Evolutionary conservation across 768 basidiomycete species (phyloP).

Genomic region (Cantharellus cinnabarinus): DNA sequence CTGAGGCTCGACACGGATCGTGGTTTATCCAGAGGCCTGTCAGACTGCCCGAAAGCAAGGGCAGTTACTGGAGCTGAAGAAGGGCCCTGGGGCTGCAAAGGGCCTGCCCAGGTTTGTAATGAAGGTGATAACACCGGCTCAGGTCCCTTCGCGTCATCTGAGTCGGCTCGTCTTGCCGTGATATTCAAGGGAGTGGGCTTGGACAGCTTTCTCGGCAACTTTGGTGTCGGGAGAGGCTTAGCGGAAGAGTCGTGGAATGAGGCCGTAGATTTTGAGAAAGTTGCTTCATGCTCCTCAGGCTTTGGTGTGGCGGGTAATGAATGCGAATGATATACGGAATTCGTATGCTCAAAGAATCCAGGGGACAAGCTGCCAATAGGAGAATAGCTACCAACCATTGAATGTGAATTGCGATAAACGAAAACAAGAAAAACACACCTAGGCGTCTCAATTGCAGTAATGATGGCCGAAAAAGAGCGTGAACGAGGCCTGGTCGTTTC

Average conservation of each 20-base stretch:
- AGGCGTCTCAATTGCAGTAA: not conserved
- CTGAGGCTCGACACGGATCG: too few species aligned
- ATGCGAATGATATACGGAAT: not conserved
- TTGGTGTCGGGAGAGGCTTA: not conserved
- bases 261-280: not conserved
- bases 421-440: not conserved
- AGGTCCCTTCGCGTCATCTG: not conserved
- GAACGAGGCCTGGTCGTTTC: constrained; percentile 34
- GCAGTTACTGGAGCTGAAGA: not conserved
- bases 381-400: not conserved
- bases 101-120: not conserved
- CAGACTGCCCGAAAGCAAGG: not conserved
- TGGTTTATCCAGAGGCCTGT: too few species aligned
- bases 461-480: constrained; percentile 54
- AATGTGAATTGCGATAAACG: not conserved
- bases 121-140: not conserved
- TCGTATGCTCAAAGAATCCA: not conserved
- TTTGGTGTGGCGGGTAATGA: not conserved
- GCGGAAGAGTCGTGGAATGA: not conserved
- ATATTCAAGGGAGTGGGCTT: not conserved
- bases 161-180: not conserved
- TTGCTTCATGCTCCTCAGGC: not conserved
- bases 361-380: not conserved
- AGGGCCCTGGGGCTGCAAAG: not conserved
- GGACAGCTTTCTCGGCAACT: not conserved